Evolutionary conservation across 306 rosid species (phyloP).

Genomic region (Inga laurina): DNA sequence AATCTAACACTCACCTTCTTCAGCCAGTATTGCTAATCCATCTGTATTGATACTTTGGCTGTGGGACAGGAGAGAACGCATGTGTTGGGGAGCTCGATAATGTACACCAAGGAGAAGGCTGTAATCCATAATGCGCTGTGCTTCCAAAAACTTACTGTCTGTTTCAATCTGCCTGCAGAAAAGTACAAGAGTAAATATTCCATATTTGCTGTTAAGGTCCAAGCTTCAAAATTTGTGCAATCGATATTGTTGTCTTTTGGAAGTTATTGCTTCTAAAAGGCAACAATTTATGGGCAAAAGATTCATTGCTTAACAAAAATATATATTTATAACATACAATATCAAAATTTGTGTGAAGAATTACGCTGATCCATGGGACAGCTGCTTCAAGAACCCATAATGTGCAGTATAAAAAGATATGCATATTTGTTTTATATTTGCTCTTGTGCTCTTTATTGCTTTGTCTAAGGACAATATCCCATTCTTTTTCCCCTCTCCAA

Average conservation of each 20-base stretch:
- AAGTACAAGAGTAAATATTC: slow-evolving; percentile 15
- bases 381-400: slow-evolving; percentile 3
- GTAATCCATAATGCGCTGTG: slow-evolving; percentile 93
- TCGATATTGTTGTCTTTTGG: neutral
- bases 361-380: slow-evolving; percentile 19
- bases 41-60: slow-evolving; percentile 56
- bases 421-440: neutral
- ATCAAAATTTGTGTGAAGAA: slow-evolving; percentile 8
- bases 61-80: slow-evolving; percentile 48
- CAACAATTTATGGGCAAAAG: neutral
- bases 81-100: slow-evolving; percentile 92
- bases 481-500: slow-evolving; percentile 5
- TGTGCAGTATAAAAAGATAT: slow-evolving; percentile 2
- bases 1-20: slow-evolving; percentile 72
- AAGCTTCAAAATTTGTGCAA: neutral
- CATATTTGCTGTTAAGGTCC: slow-evolving; percentile 9
- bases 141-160: slow-evolving; percentile 90
- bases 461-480: neutral
- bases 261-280: neutral
- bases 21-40: slow-evolving; percentile 83
- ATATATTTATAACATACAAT: neutral
- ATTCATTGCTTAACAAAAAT: neutral
- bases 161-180: slow-evolving; percentile 82
- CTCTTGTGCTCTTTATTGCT: neutral
- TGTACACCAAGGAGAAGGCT: slow-evolving; percentile 98